phyloP scores from a whole-genome alignment of 441 rosid genomes.

The Biscutella auriculata region DNA sequence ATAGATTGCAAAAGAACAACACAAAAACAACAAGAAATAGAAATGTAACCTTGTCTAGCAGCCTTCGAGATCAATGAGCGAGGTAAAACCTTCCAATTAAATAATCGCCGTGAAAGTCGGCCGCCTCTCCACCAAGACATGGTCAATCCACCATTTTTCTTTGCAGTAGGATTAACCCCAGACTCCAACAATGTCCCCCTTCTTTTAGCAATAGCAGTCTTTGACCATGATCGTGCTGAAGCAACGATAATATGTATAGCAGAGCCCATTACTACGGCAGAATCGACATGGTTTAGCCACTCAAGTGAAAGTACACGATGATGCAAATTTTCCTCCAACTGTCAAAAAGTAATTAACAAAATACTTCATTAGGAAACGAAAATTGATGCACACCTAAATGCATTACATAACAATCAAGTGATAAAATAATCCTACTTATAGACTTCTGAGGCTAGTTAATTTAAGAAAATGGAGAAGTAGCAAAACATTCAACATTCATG shows the following conservation, averaged over 20 bases:
- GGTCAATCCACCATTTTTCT: conserved; percentile 48
- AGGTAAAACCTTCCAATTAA: conserved; percentile 83
- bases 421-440: conserved; percentile 3
- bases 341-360: conserved; percentile 25
- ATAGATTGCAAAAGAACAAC: neutral
- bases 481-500: neutral
- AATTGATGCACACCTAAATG: neutral
- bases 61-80: conserved; percentile 56
- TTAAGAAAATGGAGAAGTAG: neutral
- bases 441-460: neutral
- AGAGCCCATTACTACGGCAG: conserved; percentile 57
- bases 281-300: conserved; percentile 74
- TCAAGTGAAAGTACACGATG: conserved; percentile 66
- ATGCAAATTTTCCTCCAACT: conserved; percentile 76
- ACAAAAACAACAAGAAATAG: conserved; percentile 14
- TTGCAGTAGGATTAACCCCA: conserved; percentile 42
- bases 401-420: conserved; percentile 2
- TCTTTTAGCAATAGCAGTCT: conserved; percentile 55
- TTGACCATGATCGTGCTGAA: conserved; percentile 46
- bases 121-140: conserved; percentile 99
- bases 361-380: conserved; percentile 9
- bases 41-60: conserved; percentile 74
- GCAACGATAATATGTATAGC: conserved; percentile 53
- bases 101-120: conserved; percentile 55
- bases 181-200: conserved; percentile 37